Conservation (phyloP, 1,284 basidiomycete species). For the Ganoderma multipileum region DNA sequence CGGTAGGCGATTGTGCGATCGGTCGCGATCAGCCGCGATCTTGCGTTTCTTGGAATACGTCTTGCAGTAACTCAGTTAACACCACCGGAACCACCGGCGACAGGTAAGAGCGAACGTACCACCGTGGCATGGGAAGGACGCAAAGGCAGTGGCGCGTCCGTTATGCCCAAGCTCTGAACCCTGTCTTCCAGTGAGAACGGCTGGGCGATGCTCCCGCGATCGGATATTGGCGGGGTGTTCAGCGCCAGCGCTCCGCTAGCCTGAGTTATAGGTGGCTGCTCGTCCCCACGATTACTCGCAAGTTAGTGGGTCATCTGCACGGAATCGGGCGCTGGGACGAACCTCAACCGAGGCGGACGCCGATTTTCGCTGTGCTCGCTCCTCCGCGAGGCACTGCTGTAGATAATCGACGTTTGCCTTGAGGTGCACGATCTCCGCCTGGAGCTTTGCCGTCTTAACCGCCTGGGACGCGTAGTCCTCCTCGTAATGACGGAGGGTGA, state of each 20-base stretch:
- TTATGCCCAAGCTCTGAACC: neutral
- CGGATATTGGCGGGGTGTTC: neutral
- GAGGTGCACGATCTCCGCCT: neutral
- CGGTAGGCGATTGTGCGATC: neutral
- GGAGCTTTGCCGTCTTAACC: neutral
- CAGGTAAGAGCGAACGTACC: neutral
- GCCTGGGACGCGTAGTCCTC: neutral
- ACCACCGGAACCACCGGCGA: neutral
- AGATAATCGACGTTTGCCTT: neutral
- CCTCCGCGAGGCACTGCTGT: neutral
- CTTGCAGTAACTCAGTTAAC: neutral
- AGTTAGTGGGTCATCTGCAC: neutral
- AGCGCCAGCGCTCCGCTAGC: neutral
- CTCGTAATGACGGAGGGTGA: neutral
- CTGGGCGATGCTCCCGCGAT: neutral
- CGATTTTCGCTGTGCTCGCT: neutral
- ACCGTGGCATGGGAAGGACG: neutral
- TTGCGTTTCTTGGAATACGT: neutral
- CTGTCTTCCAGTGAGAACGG: neutral
- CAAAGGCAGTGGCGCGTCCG: neutral
- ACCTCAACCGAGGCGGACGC: neutral
- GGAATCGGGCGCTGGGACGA: neutral
- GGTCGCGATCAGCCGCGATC: neutral
- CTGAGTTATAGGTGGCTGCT: neutral
- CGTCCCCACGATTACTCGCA: neutral